A percentile compares a stretch with the other conserved stretches of the same genome.
These are phyloP conservation scores for Moesziomyces sp. DNA, from an alignment of 1,284 basidiomycete genomes.

Conservation along the genomic window DNA sequence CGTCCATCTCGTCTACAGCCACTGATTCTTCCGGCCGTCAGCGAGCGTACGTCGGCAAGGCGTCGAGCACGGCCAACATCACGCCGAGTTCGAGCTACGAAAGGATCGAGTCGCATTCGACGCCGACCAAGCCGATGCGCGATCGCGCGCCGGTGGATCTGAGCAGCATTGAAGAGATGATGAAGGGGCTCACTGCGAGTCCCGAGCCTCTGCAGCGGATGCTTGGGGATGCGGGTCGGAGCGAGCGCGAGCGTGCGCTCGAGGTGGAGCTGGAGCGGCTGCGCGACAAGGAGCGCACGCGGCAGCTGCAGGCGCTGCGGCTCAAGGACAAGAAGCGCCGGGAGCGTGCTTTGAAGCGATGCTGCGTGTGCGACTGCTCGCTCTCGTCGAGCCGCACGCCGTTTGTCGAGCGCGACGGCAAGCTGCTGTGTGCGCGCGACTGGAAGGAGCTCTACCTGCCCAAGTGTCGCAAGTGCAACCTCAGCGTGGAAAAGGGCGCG, in stretches of 20 bases:
- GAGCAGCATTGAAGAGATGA: conserved; percentile 51
- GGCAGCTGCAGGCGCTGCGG: conserved; percentile 33
- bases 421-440: conserved; percentile 52
- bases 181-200: conserved; percentile 40
- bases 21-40: conserved; percentile 16
- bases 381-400: conserved; percentile 46
- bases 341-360: conserved; percentile 37
- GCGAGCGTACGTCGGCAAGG: background rate
- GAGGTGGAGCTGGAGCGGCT: conserved; percentile 36
- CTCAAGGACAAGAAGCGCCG: conserved; percentile 32
- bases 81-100: conserved; percentile 58
- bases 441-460: conserved; percentile 58
- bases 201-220: conserved; percentile 24
- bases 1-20: conserved; percentile 31
- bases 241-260: conserved; percentile 24
- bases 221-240: conserved; percentile 13
- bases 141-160: conserved; percentile 34
- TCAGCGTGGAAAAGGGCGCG: conserved; percentile 47
- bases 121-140: conserved; percentile 6
- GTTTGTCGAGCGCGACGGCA: conserved; percentile 56
- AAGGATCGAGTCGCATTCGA: conserved; percentile 7
- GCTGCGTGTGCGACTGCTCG: conserved; percentile 54
- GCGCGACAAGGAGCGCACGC: conserved; percentile 30
- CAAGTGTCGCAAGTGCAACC: conserved; percentile 56
- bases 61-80: conserved; percentile 16